phyloP scores from a whole-genome alignment of 2,329 filamentous ascomycete species.

The Paramyrothecium sp. region DNA sequence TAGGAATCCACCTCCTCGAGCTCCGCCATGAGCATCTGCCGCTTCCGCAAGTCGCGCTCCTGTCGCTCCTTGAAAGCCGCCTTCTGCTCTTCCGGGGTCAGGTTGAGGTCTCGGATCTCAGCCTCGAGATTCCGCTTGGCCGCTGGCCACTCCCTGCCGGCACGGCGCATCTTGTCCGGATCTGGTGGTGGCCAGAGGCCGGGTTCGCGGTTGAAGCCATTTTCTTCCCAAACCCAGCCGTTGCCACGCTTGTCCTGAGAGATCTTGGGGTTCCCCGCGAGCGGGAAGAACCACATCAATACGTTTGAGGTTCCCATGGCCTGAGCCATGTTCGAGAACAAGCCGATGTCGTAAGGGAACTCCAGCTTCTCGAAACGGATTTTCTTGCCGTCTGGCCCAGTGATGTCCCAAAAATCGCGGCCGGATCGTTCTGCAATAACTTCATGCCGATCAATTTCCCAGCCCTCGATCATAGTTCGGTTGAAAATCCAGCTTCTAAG shows the following conservation, averaged over 20 bases:
- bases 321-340: conserved; percentile 71
- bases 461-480: conserved; percentile 78
- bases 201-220: conserved; percentile 68
- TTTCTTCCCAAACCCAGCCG: conserved; percentile 68
- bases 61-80: conserved; percentile 51
- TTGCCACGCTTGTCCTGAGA: conserved; percentile 33
- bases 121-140: conserved; percentile 31
- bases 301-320: conserved; percentile 71
- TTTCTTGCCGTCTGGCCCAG: conserved; percentile 31
- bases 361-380: conserved; percentile 63
- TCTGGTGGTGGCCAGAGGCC: conserved; percentile 64
- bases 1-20: conserved; percentile 58
- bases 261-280: conserved; percentile 51
- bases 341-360: conserved; percentile 78
- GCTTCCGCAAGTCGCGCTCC: conserved; percentile 41
- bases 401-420: conserved; percentile 42
- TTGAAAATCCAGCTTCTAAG: conserved; percentile 63
- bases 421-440: conserved; percentile 49
- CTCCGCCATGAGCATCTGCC: conserved; percentile 43
- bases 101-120: conserved; percentile 31
- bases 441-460: conserved; percentile 68
- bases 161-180: conserved; percentile 56
- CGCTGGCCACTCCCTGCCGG: conserved; percentile 35
- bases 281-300: conserved; percentile 68
- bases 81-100: conserved; percentile 42